phyloP scores from a whole-genome alignment of 139 green algal species.

The Chlorella sp. region DNA sequence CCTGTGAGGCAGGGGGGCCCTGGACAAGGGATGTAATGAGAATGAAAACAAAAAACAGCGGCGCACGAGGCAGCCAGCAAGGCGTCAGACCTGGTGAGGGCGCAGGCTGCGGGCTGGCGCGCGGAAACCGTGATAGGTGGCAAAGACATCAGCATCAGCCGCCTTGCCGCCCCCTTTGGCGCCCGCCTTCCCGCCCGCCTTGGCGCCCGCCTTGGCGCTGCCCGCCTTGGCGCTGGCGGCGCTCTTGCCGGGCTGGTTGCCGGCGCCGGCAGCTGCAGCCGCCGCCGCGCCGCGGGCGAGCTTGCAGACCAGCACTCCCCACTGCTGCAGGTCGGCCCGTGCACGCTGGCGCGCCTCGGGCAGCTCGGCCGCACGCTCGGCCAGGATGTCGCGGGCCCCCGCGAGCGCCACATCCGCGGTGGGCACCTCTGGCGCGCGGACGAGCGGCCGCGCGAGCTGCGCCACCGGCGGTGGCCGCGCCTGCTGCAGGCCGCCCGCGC shows the following conservation, averaged over 20 bases:
- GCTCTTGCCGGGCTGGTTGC: not conserved
- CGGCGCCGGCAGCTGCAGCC: not conserved
- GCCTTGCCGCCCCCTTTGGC: too few relatives aligned
- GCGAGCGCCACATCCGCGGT: not conserved
- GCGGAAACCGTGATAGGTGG: not conserved
- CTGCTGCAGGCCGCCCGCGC: not conserved
- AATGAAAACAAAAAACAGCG: too few relatives aligned
- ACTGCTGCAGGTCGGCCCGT: not conserved
- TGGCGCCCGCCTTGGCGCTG: constrained; percentile 1
- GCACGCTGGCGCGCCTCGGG: not conserved
- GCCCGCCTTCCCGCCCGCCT: not conserved
- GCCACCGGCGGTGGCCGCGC: not conserved
- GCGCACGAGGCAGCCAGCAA: too few relatives aligned
- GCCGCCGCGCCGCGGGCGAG: not conserved
- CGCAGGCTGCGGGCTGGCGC: not conserved
- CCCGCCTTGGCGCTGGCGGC: not conserved
- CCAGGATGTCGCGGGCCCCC: constrained; percentile 8
- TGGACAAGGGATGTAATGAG: too few relatives aligned
- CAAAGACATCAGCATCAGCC: too few relatives aligned
- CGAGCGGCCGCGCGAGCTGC: not conserved
- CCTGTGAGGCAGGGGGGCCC: too few relatives aligned
- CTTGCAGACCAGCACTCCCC: not conserved
- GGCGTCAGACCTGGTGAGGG: too few relatives aligned
- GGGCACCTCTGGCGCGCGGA: not conserved
- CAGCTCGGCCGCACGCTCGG: constrained; percentile 4